phyloP scores from a whole-genome alignment of 352 stramenopile genomes.

The Globisporangium nunn region DNA sequence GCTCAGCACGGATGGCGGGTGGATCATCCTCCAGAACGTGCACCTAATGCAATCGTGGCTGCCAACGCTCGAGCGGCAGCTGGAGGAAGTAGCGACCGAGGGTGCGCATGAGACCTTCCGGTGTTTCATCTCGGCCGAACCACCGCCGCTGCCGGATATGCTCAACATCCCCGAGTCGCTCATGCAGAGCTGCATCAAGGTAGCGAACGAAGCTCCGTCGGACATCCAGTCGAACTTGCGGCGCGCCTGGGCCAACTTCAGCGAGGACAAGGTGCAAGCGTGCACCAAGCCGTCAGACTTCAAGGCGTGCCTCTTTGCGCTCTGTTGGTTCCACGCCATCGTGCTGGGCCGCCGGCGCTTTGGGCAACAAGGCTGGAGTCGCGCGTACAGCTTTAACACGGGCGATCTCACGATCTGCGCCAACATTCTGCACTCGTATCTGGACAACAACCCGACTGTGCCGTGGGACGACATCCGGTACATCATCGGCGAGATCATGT shows the following conservation, averaged over 20 bases:
- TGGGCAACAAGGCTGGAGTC: constrained; percentile 92
- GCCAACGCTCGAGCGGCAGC: constrained; percentile 88
- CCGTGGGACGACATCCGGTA: constrained; percentile 95
- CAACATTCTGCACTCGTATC: constrained; percentile 91
- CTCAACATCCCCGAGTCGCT: constrained; percentile 96
- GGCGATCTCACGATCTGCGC: constrained; percentile 93
- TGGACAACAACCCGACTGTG: constrained; percentile 89
- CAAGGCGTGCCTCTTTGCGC: constrained; percentile 91
- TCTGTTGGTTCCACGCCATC: constrained; percentile 96
- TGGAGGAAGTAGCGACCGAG: constrained; percentile 87
- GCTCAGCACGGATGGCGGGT: constrained; percentile 88
- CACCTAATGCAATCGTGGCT: constrained; percentile 96
- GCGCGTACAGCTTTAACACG: constrained; percentile 94
- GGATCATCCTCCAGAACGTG: constrained; percentile 95
- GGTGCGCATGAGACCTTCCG: constrained; percentile 91
- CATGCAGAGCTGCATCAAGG: constrained; percentile 94
- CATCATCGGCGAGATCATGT: constrained; percentile 97
- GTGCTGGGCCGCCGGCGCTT: constrained; percentile 90
- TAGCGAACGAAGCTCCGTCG: constrained; percentile 92
- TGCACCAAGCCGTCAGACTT: constrained; percentile 89
- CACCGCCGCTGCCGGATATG: constrained; percentile 89
- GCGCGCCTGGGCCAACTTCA: constrained; percentile 92
- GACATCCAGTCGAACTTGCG: constrained; percentile 95
- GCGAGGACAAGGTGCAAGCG: constrained; percentile 81
- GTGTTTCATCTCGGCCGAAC: constrained; percentile 94